Evolutionary conservation across 768 basidiomycete species (phyloP).

Genomic region (Omphalotus guepiniiformis): DNA sequence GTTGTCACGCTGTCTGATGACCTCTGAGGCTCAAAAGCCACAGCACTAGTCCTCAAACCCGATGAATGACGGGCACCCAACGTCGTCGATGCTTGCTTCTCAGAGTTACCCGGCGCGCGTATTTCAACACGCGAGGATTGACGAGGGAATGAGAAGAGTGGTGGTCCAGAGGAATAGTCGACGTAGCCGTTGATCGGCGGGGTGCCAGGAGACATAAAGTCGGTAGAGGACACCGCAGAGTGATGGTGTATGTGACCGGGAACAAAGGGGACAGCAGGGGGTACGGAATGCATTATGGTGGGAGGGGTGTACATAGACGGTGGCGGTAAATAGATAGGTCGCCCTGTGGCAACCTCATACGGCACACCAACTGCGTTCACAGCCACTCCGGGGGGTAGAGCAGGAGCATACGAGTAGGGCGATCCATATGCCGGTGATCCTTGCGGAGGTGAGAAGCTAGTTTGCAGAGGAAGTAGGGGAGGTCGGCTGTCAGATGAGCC

Average conservation of each 20-base stretch:
- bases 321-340: conserved; percentile 66
- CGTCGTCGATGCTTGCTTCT: conserved; percentile 21
- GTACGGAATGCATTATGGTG: conserved; percentile 54
- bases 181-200: conserved; percentile 61
- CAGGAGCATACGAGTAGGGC: conserved; percentile 54
- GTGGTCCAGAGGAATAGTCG: conserved; percentile 49
- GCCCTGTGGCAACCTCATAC: conserved; percentile 81
- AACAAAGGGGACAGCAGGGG: conserved; percentile 42
- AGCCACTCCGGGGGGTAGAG: conserved; percentile 72
- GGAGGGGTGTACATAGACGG: conserved; percentile 62
- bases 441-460: conserved; percentile 40
- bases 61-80: conserved; percentile 26
- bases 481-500: conserved; percentile 25
- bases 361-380: conserved; percentile 72
- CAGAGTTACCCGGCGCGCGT: conserved; percentile 47
- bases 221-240: conserved; percentile 54
- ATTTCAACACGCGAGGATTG: conserved; percentile 72
- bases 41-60: conserved; percentile 21
- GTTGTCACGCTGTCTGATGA: neutral
- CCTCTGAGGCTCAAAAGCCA: conserved; percentile 13
- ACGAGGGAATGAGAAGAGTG: conserved; percentile 74
- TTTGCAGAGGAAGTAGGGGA: conserved; percentile 36
- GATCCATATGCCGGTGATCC: conserved; percentile 63
- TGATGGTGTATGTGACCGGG: conserved; percentile 62
- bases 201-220: conserved; percentile 42